Conservation (phyloP, 139 green algal genomes). For the Eudorina sp. region DNA sequence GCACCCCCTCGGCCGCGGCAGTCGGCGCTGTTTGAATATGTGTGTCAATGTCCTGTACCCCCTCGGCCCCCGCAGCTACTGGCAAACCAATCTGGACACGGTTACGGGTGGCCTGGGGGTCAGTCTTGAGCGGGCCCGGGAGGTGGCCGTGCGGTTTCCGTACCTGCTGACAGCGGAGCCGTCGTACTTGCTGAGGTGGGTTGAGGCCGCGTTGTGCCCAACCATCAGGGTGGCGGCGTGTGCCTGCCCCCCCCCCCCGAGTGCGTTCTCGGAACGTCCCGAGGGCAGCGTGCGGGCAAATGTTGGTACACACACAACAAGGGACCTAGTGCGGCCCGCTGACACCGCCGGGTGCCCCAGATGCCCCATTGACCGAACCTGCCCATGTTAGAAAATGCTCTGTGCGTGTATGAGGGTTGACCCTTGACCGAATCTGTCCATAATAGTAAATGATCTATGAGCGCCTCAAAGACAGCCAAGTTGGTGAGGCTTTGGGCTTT, state of each 20-base stretch:
- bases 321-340: not conserved
- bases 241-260: no score
- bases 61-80: conserved; percentile 24
- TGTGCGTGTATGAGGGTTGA: no score
- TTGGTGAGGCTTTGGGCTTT: no score
- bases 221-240: no score
- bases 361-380: no score
- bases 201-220: no score
- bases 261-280: not conserved
- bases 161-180: conserved; percentile 10
- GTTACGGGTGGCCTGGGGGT: conserved; percentile 20
- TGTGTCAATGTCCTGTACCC: not conserved
- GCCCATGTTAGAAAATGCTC: no score
- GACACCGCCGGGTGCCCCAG: no score
- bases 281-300: not conserved
- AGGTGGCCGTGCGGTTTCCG: not conserved
- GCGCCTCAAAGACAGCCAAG: no score
- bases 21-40: not conserved
- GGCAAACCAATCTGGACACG: conserved; percentile 52
- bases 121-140: not conserved
- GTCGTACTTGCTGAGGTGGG: not conserved
- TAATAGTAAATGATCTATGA: no score
- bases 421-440: no score
- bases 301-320: no score
- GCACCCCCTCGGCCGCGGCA: not conserved